Percentiles rank a stretch among this genome's conserved stretches.
phyloP scores from a whole-genome alignment of 2,329 filamentous ascomycete species.

The Chaetomiaceae sp. region DNA sequence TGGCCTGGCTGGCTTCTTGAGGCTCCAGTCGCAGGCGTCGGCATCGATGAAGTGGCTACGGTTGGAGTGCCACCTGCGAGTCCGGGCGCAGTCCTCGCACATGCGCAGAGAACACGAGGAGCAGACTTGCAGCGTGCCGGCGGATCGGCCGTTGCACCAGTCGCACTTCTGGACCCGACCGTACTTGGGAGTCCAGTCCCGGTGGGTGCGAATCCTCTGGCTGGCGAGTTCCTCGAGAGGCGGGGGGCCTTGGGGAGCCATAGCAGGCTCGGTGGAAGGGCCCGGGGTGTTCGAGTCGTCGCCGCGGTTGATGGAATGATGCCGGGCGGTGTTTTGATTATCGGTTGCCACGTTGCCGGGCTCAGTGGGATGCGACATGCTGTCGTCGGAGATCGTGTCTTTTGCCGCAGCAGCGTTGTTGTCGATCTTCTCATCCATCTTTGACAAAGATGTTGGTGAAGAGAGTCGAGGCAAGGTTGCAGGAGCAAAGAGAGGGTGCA shows the following conservation, averaged over 20 bases:
- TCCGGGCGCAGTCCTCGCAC: constrained; percentile 18
- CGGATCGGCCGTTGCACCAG: constrained; percentile 20
- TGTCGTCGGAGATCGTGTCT: background rate
- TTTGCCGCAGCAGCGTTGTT: background rate
- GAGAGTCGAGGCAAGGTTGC: background rate
- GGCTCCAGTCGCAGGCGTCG: constrained; percentile 17
- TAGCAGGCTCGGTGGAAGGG: too few relatives aligned
- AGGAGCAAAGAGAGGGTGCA: background rate
- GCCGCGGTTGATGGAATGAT: background rate
- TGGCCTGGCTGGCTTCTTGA: background rate
- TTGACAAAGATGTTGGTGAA: background rate
- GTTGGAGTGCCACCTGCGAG: constrained; percentile 7
- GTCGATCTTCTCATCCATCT: background rate
- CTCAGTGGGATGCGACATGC: background rate
- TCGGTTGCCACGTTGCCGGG: background rate
- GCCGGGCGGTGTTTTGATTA: background rate
- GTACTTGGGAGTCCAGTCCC: constrained; percentile 13
- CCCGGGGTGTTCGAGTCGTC: background rate
- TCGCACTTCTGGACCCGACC: constrained; percentile 24
- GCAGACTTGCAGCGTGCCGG: constrained; percentile 18
- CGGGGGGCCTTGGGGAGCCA: background rate
- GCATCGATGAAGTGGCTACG: constrained; percentile 18
- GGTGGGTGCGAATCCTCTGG: constrained; percentile 9
- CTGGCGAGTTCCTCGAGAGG: too few relatives aligned
- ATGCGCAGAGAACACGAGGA: constrained; percentile 12